Base-by-base conservation (phyloP, 495 filamentous ascomycete genomes). In the Penicillium verhagenii region DNA sequence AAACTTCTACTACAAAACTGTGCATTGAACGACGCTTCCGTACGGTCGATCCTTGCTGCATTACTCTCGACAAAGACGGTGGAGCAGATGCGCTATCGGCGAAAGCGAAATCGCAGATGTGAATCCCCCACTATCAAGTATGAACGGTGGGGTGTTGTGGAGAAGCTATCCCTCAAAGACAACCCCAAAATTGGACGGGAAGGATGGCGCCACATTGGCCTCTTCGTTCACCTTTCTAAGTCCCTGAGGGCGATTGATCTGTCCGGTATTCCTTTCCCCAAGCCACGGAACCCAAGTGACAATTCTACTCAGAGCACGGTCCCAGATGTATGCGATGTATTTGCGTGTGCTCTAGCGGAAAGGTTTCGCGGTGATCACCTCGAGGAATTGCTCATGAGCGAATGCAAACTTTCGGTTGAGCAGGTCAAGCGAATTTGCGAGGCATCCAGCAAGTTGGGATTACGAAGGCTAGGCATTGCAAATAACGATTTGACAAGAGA, bases 191-290 rank as follows among this genome's bases (percentile, higher is more conserved):
- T 97, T 52, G 86, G 87, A 8, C 72, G 78, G 2, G 90, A 93
- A 49, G 94, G 94, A 25, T 98, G 94, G 94, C 87, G 85, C 61
- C 87, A 97, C 60, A 89, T 98, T 33, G 86, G 86, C 50, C 76
- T 96, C 8, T 98, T 98, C 66, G 76, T 96, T 20, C 86, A 96
- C 65, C 86, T 97, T 69, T 96, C 89, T 44, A 85, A 84, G 54
- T 92, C 91, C 8, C 71, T 98, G 28, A 92, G 90, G 69, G 88
- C 82, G 9, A 81, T 97, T 23, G 94, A 97, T 68, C 63, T 97
- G 21, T 91, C 90, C 2, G 87, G 89, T 60, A 86, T 96, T 58
- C 83, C 82, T n/a, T 91, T 97, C 52, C 94, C 94, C 5, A 71
- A 68, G 26, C 42, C 65, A 1, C 57, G 65, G 13, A 39, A 62